These are phyloP conservation scores for Boletales sp. DNA, from an alignment of 768 basidiomycete genomes.

Conservation along the genomic window DNA sequence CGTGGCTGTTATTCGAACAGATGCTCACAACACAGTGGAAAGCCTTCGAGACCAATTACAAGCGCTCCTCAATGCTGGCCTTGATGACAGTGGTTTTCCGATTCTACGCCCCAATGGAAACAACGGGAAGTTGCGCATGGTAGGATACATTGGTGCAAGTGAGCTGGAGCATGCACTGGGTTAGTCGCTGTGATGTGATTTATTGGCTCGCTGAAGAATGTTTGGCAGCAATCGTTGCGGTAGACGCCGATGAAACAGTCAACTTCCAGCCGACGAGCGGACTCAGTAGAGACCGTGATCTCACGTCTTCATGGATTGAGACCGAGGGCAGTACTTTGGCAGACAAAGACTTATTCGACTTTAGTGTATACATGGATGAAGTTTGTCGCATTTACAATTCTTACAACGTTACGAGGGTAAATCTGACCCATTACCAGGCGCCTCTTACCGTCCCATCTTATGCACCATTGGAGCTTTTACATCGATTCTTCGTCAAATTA, in stretches of 20 bases:
- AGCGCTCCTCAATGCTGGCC: conserved; percentile 50
- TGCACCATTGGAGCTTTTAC: conserved; percentile 87
- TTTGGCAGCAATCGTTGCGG: conserved; percentile 66
- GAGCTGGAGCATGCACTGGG: conserved; percentile 93
- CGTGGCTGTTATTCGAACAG: conserved; percentile 68
- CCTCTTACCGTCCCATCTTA: conserved; percentile 82
- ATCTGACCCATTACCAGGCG: conserved; percentile 46
- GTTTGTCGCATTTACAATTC: conserved; percentile 34
- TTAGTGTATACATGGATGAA: conserved; percentile 88
- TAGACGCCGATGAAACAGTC: conserved; percentile 63
- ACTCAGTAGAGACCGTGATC: conserved; percentile 36
- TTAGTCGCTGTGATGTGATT: conserved; percentile 35
- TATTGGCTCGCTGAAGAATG: neutral
- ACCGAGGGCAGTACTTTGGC: conserved; percentile 32
- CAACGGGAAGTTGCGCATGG: conserved; percentile 54
- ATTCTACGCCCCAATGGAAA: conserved; percentile 56
- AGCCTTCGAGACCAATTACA: conserved; percentile 70
- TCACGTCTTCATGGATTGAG: conserved; percentile 57
- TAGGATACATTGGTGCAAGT: conserved; percentile 88
- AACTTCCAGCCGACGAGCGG: conserved; percentile 52
- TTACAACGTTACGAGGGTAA: neutral
- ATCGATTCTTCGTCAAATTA: conserved; percentile 91
- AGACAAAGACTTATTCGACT: conserved; percentile 63
- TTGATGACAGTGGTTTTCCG: conserved; percentile 84
- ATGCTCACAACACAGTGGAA: conserved; percentile 72